Base-by-base conservation (phyloP, 805 yeast genomes). In the Groenewaldozyma salmanticensis region DNA sequence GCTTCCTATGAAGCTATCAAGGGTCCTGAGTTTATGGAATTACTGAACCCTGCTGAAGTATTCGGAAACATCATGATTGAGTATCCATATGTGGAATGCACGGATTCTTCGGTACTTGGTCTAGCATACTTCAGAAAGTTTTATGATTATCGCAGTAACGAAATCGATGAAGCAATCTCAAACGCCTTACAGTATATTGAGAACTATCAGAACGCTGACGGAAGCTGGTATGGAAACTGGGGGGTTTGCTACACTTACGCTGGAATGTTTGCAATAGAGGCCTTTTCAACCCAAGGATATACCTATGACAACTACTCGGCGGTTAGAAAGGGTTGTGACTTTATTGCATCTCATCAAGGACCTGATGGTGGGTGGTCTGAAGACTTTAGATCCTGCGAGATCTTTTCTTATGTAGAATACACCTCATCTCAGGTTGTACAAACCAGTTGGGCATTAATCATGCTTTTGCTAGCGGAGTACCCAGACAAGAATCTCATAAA, bases 141-240 rank as follows among this genome's bases (percentile, higher is more conserved):
- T 53, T 77, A 73, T 53, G 67, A 72, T 38, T 87, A 92, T 57
- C 74, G 82, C 44, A 62, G 70, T 4, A 71, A 67, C 4, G 87
- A 83, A 24, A 80, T 92, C 22, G 64, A 69, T 39, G 45, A 63
- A n/a, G 79, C 96, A 0, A 82, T 92, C 35, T 67, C 73, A 3
- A 69, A 76, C 40, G 97, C 96, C 0, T 70, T 85, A 13, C 60
- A 71, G 3, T 92, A 81, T 53, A 83, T 92, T 34, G 74, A 72
- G 38, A 60, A 66, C 2, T 74, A 74, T 2, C 98, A 92, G 60
- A 66, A 68, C 34, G 53, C 55, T 0, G 95, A 92, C 60, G 99
- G 99, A 0, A 79, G 94, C 11, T 92, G 97, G 97, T 94, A 88
- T 59, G 99, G 99, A 1, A 78, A 86, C 32, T 92, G 99, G 99